Evolutionary conservation across 768 basidiomycete species (phyloP).

Genomic region (Suillus weaverae): DNA sequence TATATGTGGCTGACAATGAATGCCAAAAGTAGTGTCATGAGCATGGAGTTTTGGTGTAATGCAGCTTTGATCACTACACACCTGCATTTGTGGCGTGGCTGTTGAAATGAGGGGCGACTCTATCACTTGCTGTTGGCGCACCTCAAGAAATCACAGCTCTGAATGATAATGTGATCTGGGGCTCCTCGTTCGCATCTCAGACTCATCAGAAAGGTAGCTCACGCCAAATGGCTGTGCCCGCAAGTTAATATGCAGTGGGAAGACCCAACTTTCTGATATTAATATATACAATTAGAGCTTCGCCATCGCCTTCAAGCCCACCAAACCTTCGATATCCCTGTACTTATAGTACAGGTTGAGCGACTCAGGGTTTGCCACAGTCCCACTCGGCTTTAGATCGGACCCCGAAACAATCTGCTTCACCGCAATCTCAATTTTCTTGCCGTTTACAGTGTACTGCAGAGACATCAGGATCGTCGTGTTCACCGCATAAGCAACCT

Average conservation of each 20-base stretch:
- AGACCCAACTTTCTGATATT: background rate
- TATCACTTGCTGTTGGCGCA: background rate
- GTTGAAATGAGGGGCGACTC: background rate
- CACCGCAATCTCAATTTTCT: slow-evolving; percentile 79
- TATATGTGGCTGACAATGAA: no score
- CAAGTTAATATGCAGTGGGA: background rate
- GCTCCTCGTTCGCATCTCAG: background rate
- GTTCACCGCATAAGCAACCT: background rate
- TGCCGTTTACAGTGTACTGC: slow-evolving; percentile 75
- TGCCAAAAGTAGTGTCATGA: no score
- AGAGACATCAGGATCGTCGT: background rate
- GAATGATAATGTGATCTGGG: background rate
- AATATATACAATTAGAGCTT: slow-evolving; percentile 16
- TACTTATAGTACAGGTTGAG: slow-evolving; percentile 66
- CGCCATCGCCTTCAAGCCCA: slow-evolving; percentile 12
- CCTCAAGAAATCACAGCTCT: background rate
- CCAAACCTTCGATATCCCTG: slow-evolving; percentile 46
- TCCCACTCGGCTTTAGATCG: slow-evolving; percentile 66
- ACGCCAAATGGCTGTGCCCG: background rate
- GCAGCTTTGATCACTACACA: no score
- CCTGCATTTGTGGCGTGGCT: background rate
- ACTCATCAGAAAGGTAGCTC: background rate
- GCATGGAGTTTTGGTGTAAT: no score
- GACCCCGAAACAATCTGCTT: slow-evolving; percentile 76
- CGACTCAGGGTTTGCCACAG: slow-evolving; percentile 71